These are phyloP conservation scores for Leucosporidium scottii DNA, from an alignment of 768 basidiomycete species.

Conservation along the genomic window DNA sequence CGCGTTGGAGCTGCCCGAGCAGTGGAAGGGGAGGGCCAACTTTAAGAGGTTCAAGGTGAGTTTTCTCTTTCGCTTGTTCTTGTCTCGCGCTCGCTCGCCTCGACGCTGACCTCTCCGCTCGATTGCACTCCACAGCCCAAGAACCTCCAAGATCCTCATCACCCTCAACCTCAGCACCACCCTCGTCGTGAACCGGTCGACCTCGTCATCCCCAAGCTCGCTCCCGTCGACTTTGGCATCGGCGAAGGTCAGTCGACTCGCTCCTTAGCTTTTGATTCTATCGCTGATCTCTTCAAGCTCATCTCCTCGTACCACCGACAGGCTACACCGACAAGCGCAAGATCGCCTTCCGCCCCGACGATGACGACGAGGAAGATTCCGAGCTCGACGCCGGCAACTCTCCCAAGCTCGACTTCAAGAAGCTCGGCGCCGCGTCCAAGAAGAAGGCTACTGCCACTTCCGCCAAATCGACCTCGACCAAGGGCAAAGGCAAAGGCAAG, in stretches of 20 bases:
- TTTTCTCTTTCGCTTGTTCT: too few species aligned
- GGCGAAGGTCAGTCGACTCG: constrained; percentile 12
- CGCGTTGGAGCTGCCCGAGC: constrained; percentile 5
- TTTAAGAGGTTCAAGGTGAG: constrained; percentile 31
- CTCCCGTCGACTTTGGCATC: constrained; percentile 23
- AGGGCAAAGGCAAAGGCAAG: constrained; percentile 21
- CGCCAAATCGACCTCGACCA: neutral
- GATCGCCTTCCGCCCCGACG: constrained; percentile 7
- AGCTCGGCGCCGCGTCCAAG: neutral
- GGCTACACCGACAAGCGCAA: constrained; percentile 22
- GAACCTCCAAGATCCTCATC: neutral
- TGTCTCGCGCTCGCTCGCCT: too few species aligned
- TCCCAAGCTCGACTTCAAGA: constrained; percentile 14
- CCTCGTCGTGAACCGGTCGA: too few species aligned
- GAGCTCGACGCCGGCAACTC: neutral
- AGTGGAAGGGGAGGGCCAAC: constrained; percentile 21
- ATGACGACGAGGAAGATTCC: constrained; percentile 22
- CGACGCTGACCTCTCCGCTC: neutral
- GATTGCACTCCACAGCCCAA: constrained; percentile 17
- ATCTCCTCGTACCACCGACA: neutral
- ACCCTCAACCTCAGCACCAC: too few species aligned
- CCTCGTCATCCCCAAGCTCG: constrained; percentile 2
- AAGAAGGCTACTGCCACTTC: neutral
- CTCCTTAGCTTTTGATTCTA: rapidly evolving
- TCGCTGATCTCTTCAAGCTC: neutral